Evolutionary conservation across 805 yeast species (phyloP), one percentile per base, ranked within the genome.

Genomic region (Candida berthetii): DNA sequence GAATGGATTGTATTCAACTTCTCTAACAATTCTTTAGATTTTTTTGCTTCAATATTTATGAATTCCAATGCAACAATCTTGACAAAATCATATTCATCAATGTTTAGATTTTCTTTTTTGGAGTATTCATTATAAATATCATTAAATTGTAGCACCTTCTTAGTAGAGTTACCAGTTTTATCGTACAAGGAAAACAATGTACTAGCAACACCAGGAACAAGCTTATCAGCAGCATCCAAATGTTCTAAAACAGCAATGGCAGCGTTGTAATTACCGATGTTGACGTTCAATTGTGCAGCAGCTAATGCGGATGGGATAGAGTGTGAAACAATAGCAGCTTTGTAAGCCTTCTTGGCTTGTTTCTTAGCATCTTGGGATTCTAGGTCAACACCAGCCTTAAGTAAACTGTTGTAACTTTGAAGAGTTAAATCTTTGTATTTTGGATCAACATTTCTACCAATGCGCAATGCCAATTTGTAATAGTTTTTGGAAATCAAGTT

Each of bases 161-260:
- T 55, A 36, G 55, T 54, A 24, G 55, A 55, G 36, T 72, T 62
- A 35, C 73, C 70, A 35, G 69, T 57, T 11, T 56, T 45, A 46
- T 76, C 82, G 54, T 74, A 77, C 7, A 81, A 52, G 13, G 75
- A 64, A 9, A 73, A 63, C 24, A 80, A 58, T 5, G 72, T 60
- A 22, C 78, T 76, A 32, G 74, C 64, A 36, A 82, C 54, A 4
- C 76, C 75, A 3, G 85, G 82, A 4, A 51, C 42, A 4, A 55
- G 35, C 20, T 42, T 44, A 9, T 41, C 38, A 11, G 44, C 39
- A 49, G 39, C 10, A 37, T 45, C 16, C 4, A 65, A 42, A 22
- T 55, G 50, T 49, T 73, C 75, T 36, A 75, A 54, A 7, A 66
- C 43, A 8, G 52, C 35, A 11, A 59, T 55, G 1, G 73, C 66